Evolutionary conservation across 2,329 filamentous ascomycete genomes (phyloP).

Genomic region (Alternaria sp.): DNA sequence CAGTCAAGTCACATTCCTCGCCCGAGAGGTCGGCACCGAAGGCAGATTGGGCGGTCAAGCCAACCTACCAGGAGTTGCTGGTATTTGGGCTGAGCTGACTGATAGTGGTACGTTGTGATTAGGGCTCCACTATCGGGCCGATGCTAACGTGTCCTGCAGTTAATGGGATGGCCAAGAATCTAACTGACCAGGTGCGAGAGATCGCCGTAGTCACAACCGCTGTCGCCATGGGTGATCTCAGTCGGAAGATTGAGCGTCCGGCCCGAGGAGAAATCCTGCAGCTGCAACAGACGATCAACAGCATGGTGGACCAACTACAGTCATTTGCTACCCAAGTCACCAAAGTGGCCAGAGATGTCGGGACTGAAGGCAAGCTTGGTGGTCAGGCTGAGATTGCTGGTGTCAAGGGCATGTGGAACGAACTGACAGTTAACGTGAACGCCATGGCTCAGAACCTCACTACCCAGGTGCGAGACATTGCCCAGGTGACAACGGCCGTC

Average conservation of each 20-base stretch:
- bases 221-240: constrained; percentile 91
- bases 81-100: constrained; percentile 97
- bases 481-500: constrained; percentile 62
- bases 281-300: constrained; percentile 85
- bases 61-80: constrained; percentile 90
- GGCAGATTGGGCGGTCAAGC: constrained; percentile 93
- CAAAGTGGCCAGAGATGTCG: constrained; percentile 70
- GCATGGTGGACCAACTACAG: constrained; percentile 72
- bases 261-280: constrained; percentile 94
- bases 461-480: constrained; percentile 63
- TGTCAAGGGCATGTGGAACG: constrained; percentile 72
- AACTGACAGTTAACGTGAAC: constrained; percentile 66
- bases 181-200: constrained; percentile 96
- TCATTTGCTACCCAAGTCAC: constrained; percentile 72
- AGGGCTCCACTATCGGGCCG: constrained; percentile 30
- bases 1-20: constrained; percentile 92
- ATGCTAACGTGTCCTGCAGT: constrained; percentile 61
- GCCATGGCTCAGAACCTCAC: constrained; percentile 64
- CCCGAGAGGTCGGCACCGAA: constrained; percentile 94
- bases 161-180: constrained; percentile 98
- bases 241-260: constrained; percentile 93
- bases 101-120: constrained; percentile 57
- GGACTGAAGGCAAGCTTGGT: constrained; percentile 69
- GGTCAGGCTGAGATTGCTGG: constrained; percentile 71
- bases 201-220: constrained; percentile 97